Conservation (phyloP, 495 filamentous ascomycete genomes). For the Aspergillus leporis region DNA sequence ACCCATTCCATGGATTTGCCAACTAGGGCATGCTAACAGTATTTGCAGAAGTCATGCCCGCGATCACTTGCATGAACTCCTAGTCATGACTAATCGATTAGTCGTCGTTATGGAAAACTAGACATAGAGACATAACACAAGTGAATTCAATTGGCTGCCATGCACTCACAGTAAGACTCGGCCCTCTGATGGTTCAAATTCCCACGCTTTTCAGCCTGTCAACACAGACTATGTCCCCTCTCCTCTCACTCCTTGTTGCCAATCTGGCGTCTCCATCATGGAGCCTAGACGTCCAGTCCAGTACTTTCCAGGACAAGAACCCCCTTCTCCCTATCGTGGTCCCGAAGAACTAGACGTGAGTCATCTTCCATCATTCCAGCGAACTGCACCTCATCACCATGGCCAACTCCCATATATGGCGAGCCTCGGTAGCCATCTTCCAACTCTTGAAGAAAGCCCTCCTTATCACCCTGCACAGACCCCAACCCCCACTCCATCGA, state of each 20-base stretch:
- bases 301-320: not conserved
- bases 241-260: not conserved
- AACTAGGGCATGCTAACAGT: not conserved
- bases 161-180: not conserved
- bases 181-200: not conserved
- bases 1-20: not conserved
- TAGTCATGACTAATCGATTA: not conserved
- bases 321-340: not conserved
- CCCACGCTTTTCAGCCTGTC: not conserved
- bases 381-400: not conserved
- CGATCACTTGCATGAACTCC: not conserved
- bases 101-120: not conserved
- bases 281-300: not conserved
- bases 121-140: not conserved
- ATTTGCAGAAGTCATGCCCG: not conserved
- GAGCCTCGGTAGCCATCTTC: not conserved
- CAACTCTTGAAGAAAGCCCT: not conserved
- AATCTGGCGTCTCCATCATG: not conserved
- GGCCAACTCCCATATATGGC: not conserved
- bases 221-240: not conserved
- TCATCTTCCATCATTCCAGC: not conserved
- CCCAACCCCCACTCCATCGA: not conserved
- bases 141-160: not conserved
- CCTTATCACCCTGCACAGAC: not conserved
- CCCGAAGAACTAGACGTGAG: not conserved